Conservation (phyloP, 163 green algal genomes). For the Scenedesmus sp. region DNA sequence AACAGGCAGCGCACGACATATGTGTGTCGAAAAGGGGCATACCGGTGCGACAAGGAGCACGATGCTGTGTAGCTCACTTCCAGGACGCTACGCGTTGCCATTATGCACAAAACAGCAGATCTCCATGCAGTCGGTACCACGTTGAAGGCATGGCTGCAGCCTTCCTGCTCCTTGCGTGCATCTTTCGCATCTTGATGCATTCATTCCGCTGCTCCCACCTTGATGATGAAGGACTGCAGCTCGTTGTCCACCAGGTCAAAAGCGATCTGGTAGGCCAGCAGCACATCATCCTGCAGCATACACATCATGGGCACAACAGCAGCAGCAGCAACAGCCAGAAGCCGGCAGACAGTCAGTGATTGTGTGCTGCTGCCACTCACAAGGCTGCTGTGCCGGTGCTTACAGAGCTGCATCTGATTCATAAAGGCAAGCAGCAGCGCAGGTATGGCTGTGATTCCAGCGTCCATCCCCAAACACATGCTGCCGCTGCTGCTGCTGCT, state of each 20-base stretch:
- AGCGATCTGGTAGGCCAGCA: slow-evolving; percentile 95
- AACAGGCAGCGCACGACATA: neutral
- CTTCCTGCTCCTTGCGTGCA: neutral
- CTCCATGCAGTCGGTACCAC: neutral
- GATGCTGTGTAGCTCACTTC: no score
- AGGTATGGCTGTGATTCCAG: no score
- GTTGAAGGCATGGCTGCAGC: neutral
- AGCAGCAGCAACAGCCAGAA: neutral
- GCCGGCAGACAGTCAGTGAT: neutral
- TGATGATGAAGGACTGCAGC: slow-evolving; percentile 90
- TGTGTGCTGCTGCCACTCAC: no score
- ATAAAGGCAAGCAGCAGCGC: no score
- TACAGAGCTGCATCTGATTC: no score
- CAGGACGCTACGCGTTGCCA: no score
- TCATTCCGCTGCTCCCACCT: slow-evolving; percentile 60
- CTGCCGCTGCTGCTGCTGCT: neutral
- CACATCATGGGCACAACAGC: neutral
- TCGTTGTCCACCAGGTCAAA: slow-evolving; percentile 99
- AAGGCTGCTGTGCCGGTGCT: no score
- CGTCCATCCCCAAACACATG: no score
- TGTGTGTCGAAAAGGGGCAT: neutral
- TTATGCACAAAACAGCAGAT: neutral
- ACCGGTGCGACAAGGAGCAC: no score
- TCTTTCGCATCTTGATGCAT: no score
- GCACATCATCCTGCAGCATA: slow-evolving; percentile 73